Evolutionary conservation across 1,284 basidiomycete genomes (phyloP).

Genomic region (Puccinia hordei): DNA sequence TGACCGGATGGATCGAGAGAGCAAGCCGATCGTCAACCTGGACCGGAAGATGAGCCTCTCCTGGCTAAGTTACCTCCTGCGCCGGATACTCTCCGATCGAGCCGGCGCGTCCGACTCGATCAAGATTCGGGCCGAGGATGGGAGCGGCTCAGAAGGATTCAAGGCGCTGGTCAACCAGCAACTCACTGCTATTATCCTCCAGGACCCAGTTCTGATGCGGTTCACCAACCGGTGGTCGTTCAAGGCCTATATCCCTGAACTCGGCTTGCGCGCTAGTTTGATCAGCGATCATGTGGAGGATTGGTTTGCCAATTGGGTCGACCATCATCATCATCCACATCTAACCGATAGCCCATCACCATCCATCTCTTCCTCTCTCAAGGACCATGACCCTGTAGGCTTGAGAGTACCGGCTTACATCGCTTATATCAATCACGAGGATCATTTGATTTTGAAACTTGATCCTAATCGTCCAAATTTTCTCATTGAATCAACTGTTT

Average conservation of each 20-base stretch:
- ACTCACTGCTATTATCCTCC: slow-evolving; percentile 31
- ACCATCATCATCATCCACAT: background rate
- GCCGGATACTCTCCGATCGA: slow-evolving; percentile 18
- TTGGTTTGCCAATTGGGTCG: slow-evolving; percentile 31
- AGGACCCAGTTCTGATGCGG: slow-evolving; percentile 31
- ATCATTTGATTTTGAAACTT: slow-evolving; percentile 45
- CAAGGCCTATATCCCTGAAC: slow-evolving; percentile 42
- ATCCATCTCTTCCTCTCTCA: background rate
- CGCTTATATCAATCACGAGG: slow-evolving; percentile 41
- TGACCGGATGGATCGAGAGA: slow-evolving; percentile 31
- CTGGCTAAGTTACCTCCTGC: slow-evolving; percentile 40
- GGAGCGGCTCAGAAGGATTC: background rate
- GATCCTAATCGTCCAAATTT: slow-evolving; percentile 26
- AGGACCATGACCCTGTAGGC: slow-evolving; percentile 37
- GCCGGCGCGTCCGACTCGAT: background rate
- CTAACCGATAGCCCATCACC: background rate
- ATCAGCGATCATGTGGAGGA: slow-evolving; percentile 23
- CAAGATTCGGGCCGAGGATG: slow-evolving; percentile 7
- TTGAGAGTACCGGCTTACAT: slow-evolving; percentile 39
- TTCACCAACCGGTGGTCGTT: slow-evolving; percentile 49
- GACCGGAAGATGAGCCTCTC: slow-evolving; percentile 35
- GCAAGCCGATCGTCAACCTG: slow-evolving; percentile 29
- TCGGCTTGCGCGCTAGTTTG: slow-evolving; percentile 45
- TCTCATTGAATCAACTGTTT: slow-evolving; percentile 26
- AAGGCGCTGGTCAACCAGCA: background rate